Conservation (phyloP, 1,284 basidiomycete species). For the Ceraceosorus guamensis region DNA sequence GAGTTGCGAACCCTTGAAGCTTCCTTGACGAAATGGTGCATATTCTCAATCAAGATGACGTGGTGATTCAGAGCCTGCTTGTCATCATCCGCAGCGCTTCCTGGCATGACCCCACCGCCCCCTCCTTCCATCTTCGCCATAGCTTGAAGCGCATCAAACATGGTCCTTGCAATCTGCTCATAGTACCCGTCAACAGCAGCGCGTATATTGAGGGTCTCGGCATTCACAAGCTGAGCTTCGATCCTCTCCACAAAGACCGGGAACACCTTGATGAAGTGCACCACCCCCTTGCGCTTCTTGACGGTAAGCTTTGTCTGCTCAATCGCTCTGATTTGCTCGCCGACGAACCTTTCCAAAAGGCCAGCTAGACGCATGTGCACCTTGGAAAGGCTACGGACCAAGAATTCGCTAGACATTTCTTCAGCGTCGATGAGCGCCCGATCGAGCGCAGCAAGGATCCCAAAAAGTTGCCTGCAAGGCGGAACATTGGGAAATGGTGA, state of each 20-base stretch:
- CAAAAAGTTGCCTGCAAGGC: slow-evolving; percentile 67
- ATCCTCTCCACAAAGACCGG: slow-evolving; percentile 73
- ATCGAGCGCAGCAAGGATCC: slow-evolving; percentile 73
- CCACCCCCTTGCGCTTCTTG: slow-evolving; percentile 85
- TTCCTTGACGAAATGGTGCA: slow-evolving; percentile 84
- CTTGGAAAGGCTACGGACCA: slow-evolving; percentile 68
- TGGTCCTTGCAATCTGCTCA: slow-evolving; percentile 74
- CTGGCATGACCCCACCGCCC: slow-evolving; percentile 51
- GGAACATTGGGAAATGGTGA: neutral
- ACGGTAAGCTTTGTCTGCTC: slow-evolving; percentile 82
- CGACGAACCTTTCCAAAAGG: slow-evolving; percentile 32
- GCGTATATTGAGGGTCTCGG: slow-evolving; percentile 66
- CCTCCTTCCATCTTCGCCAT: slow-evolving; percentile 72
- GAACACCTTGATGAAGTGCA: slow-evolving; percentile 87
- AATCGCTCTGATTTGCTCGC: slow-evolving; percentile 67
- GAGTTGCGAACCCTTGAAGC: slow-evolving; percentile 51
- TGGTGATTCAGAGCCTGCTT: slow-evolving; percentile 95
- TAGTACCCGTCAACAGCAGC: slow-evolving; percentile 72
- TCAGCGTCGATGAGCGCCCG: slow-evolving; percentile 70
- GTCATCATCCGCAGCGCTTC: slow-evolving; percentile 59
- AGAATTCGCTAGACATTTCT: slow-evolving; percentile 67
- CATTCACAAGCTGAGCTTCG: slow-evolving; percentile 71
- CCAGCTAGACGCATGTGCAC: slow-evolving; percentile 56
- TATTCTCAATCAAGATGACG: slow-evolving; percentile 92
- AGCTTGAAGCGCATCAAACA: slow-evolving; percentile 87